These are phyloP conservation scores for Tephrocybe sp. DNA, from an alignment of 768 basidiomycete genomes.

Conservation along the genomic window DNA sequence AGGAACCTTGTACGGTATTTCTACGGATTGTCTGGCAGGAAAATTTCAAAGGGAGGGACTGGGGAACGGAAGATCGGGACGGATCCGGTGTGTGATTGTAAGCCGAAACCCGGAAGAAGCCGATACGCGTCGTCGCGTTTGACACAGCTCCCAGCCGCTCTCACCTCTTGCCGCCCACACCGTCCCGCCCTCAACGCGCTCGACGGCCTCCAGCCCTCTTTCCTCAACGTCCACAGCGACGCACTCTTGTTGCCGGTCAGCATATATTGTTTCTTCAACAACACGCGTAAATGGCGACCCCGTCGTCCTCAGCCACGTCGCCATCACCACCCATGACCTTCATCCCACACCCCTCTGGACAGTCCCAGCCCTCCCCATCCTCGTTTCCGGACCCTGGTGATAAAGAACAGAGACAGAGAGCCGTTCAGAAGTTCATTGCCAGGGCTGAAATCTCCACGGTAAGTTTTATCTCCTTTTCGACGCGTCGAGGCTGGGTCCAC, in stretches of 20 bases:
- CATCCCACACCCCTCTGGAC: slow-evolving; percentile 43
- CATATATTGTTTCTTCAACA: slow-evolving; percentile 12
- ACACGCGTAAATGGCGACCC: slow-evolving; percentile 68
- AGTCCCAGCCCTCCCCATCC: slow-evolving; percentile 35
- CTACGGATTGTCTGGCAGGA: not conserved
- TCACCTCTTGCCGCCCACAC: slow-evolving; percentile 25
- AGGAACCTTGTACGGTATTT: not conserved
- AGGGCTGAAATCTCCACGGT: slow-evolving; percentile 81
- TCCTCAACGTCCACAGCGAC: slow-evolving; percentile 32
- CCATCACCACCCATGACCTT: slow-evolving; percentile 73
- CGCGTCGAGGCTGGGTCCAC: slow-evolving; percentile 39
- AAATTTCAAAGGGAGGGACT: slow-evolving; percentile 4
- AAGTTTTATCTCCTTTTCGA: slow-evolving; percentile 41
- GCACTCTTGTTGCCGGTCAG: slow-evolving; percentile 22
- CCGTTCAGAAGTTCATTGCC: slow-evolving; percentile 73
- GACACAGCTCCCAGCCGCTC: slow-evolving; percentile 35
- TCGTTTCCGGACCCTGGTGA: slow-evolving; percentile 42
- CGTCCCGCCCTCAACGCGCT: slow-evolving; percentile 31
- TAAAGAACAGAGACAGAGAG: slow-evolving; percentile 60
- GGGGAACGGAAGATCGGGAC: slow-evolving; percentile 26
- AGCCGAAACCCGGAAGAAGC: slow-evolving; percentile 46
- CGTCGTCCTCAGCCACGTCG: slow-evolving; percentile 79
- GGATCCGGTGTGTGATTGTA: slow-evolving; percentile 26
- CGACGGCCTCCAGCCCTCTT: slow-evolving; percentile 34
- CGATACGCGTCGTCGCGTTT: slow-evolving; percentile 56